phyloP scores from a whole-genome alignment of 1,284 basidiomycete species.

The Heterobasidion occidentale region DNA sequence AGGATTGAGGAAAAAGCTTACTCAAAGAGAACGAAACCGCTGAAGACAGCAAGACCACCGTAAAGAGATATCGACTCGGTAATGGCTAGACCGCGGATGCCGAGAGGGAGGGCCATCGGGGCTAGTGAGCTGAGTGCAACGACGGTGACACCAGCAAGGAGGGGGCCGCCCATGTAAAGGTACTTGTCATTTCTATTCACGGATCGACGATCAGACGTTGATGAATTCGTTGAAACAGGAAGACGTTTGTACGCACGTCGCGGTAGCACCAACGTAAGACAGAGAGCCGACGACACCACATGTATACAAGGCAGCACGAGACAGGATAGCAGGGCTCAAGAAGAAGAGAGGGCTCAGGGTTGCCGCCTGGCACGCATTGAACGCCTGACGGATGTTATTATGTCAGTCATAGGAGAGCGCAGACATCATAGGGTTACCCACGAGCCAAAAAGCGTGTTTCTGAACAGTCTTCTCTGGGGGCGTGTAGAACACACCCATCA shows the following conservation, averaged over 20 bases:
- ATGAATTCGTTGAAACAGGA: not conserved
- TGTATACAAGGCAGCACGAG: constrained; percentile 87
- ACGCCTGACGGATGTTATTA: constrained; percentile 41
- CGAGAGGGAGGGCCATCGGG: constrained; percentile 81
- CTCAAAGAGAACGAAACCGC: constrained; percentile 86
- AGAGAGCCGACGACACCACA: constrained; percentile 79
- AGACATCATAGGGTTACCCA: constrained; percentile 25
- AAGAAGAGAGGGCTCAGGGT: constrained; percentile 82
- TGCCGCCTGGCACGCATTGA: constrained; percentile 82
- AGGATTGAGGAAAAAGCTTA: constrained; percentile 23
- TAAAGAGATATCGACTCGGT: constrained; percentile 78
- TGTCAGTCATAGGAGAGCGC: not conserved
- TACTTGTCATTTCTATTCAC: constrained; percentile 69
- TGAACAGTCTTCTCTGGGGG: constrained; percentile 63
- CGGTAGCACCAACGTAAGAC: constrained; percentile 86
- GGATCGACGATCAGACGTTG: constrained; percentile 3
- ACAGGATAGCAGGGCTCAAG: constrained; percentile 77
- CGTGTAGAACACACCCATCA: constrained; percentile 74
- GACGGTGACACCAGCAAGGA: constrained; percentile 80
- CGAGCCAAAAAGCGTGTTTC: constrained; percentile 76
- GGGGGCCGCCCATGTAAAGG: constrained; percentile 77
- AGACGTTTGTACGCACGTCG: constrained; percentile 41
- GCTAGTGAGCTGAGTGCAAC: constrained; percentile 82
- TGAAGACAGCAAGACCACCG: constrained; percentile 83
- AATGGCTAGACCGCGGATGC: constrained; percentile 68